phyloP scores from a whole-genome alignment of 805 yeast species.

The Myxozyma geophila region DNA sequence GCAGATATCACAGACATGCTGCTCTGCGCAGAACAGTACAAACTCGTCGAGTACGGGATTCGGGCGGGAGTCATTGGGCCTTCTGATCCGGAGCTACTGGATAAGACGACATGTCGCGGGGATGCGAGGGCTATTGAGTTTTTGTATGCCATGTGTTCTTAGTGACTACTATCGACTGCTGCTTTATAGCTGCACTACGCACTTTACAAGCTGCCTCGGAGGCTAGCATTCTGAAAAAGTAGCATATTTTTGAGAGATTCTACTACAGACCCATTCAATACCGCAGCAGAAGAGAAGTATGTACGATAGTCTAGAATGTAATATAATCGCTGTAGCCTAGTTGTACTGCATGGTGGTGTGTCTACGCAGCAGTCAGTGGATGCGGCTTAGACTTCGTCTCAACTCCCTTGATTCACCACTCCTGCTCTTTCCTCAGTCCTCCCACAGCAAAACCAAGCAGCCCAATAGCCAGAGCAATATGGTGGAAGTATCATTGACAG shows the following conservation, averaged over 20 bases:
- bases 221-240: too few relatives aligned
- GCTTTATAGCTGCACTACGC: too few relatives aligned
- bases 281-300: too few relatives aligned
- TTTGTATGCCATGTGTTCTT: constrained; percentile 13
- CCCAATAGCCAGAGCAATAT: not conserved
- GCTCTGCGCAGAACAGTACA: constrained; percentile 17
- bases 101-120: constrained; percentile 22
- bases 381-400: not conserved
- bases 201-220: too few relatives aligned
- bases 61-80: constrained; percentile 4
- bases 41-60: constrained; percentile 17
- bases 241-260: too few relatives aligned
- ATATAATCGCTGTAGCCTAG: too few relatives aligned
- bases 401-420: not conserved
- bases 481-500: constrained; percentile 59
- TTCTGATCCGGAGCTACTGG: constrained; percentile 24
- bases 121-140: constrained; percentile 24
- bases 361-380: too few relatives aligned
- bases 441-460: not conserved
- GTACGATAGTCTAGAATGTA: too few relatives aligned
- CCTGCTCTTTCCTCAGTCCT: too few relatives aligned
- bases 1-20: constrained; percentile 23
- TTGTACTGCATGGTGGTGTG: too few relatives aligned
- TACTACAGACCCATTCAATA: too few relatives aligned
- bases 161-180: too few relatives aligned